phyloP scores from a whole-genome alignment of 768 basidiomycete genomes.

The Strobilomyces dryophilus region DNA sequence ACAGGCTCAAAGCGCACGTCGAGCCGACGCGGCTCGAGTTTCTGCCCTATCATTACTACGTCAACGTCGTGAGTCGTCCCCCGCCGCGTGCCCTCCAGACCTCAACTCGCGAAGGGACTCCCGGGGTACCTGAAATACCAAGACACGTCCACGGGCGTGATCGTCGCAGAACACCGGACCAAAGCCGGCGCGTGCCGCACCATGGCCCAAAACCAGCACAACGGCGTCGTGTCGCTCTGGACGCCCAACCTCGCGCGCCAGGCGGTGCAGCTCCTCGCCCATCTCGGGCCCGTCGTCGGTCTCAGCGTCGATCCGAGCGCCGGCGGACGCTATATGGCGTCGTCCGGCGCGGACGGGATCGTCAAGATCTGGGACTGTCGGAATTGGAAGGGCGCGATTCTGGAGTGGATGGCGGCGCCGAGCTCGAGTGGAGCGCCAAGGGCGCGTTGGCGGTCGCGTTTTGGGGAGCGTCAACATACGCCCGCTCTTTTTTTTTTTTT shows the following conservation, averaged over 20 bases:
- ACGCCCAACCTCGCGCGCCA: slow-evolving; percentile 92
- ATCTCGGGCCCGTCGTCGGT: slow-evolving; percentile 80
- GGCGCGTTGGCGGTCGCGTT: slow-evolving; percentile 79
- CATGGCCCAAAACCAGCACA: slow-evolving; percentile 90
- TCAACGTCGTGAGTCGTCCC: slow-evolving; percentile 59
- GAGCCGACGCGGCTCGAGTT: slow-evolving; percentile 41
- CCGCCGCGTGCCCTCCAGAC: background rate
- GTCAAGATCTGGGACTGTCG: slow-evolving; percentile 97
- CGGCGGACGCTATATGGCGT: slow-evolving; percentile 89
- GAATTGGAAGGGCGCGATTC: slow-evolving; percentile 88
- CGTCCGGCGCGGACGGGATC: slow-evolving; percentile 78
- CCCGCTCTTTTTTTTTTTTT: too few relatives aligned
- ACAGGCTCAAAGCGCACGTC: slow-evolving; percentile 76
- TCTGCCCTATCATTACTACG: slow-evolving; percentile 91
- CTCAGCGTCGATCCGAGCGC: slow-evolving; percentile 81
- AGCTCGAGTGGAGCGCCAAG: slow-evolving; percentile 80
- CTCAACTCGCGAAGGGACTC: slow-evolving; percentile 55
- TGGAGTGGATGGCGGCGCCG: slow-evolving; percentile 72
- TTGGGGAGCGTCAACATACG: slow-evolving; percentile 83
- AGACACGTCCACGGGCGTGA: slow-evolving; percentile 89
- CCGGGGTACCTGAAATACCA: slow-evolving; percentile 93
- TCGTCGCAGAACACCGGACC: slow-evolving; percentile 84
- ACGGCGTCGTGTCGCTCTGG: slow-evolving; percentile 95
- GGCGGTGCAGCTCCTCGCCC: slow-evolving; percentile 87
- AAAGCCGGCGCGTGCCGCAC: slow-evolving; percentile 81